Base-by-base conservation (phyloP, 1,284 basidiomycete species). In the Agroathelia rolfsii region DNA sequence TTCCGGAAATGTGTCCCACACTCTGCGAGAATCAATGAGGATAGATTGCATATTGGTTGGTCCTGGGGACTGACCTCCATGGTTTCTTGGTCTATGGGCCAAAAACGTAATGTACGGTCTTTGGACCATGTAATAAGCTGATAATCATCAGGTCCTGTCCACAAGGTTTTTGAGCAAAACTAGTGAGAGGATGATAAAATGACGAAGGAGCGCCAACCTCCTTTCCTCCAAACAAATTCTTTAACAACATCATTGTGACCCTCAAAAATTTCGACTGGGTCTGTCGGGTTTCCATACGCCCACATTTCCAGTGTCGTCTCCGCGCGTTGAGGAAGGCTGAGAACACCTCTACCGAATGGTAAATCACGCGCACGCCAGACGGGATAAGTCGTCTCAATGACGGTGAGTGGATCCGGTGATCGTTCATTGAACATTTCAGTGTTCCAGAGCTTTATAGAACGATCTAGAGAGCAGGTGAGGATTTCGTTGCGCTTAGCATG, bases 91-190 rank as follows among this genome's bases (percentile, higher is more conserved):
- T 79, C 72, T 4, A 97, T 66, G 0, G 92, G 92, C 88, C 92
- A 96, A 45, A 97, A 84, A 6, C 89, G 65, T 21, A 99, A 60
- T 0, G 86, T 94, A 26, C 89, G 75, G 50, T 97, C 95, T 54
- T 93, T 94, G 2, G 87, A 88, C 94, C 93, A 97, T 0, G 93
- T 97, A 31, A 98, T 87, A 3, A 98, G 68, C 52, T 95, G 92
- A 53, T 90, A 93, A 37, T 85, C 78, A 6, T 76, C 69, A 50
- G n/a, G n/a, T n/a, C n/a, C 75, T 71, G 36, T 78, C 75, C 68
- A 46, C 38, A 15, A 30, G 2, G 11, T 4, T 33, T 12, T 11
- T 41, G 22, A 36, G 30, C 6, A 14, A 22, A 13, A 24, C 8
- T 14, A 12, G n/a, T n/a, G n/a, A n/a, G n/a, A n/a, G n/a, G n/a